Conservation (phyloP, 2,329 filamentous ascomycete genomes). For the Pestalotiopsis sp. region DNA sequence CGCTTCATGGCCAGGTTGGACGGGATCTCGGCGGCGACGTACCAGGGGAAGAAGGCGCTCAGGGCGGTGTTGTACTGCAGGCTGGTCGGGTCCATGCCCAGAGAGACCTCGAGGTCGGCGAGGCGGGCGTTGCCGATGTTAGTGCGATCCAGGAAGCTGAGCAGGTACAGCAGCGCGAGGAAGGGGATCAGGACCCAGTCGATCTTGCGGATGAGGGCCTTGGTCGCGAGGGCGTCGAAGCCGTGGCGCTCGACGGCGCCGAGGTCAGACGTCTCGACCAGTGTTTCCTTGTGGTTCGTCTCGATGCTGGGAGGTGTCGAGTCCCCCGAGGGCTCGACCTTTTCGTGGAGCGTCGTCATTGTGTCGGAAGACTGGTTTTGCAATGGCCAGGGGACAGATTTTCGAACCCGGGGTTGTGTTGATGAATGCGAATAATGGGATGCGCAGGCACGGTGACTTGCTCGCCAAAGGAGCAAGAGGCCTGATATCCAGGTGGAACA, state of each 20-base stretch:
- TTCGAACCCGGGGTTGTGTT: background rate
- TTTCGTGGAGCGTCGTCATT: slow-evolving; percentile 1
- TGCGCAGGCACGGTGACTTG: background rate
- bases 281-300: background rate
- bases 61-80: slow-evolving; percentile 35
- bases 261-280: slow-evolving; percentile 20
- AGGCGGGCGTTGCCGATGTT: slow-evolving; percentile 49
- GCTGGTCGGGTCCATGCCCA: slow-evolving; percentile 27
- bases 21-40: slow-evolving; percentile 50
- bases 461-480: background rate
- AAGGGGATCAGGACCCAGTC: slow-evolving; percentile 56
- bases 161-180: slow-evolving; percentile 53
- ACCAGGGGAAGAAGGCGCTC: slow-evolving; percentile 48
- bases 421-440: background rate
- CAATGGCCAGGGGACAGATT: no score
- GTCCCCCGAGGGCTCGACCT: slow-evolving; percentile 7
- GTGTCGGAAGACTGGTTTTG: background rate
- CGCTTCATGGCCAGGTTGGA: slow-evolving; percentile 54
- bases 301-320: slow-evolving; percentile 13
- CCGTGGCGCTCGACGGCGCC: slow-evolving; percentile 13
- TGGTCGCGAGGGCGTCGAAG: slow-evolving; percentile 40
- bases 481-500: background rate
- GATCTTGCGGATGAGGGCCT: slow-evolving; percentile 47
- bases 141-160: slow-evolving; percentile 51
- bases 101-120: slow-evolving; percentile 35